These are phyloP conservation scores for Candida jianshihensis DNA, from an alignment of 805 yeast genomes.

Conservation along the genomic window DNA sequence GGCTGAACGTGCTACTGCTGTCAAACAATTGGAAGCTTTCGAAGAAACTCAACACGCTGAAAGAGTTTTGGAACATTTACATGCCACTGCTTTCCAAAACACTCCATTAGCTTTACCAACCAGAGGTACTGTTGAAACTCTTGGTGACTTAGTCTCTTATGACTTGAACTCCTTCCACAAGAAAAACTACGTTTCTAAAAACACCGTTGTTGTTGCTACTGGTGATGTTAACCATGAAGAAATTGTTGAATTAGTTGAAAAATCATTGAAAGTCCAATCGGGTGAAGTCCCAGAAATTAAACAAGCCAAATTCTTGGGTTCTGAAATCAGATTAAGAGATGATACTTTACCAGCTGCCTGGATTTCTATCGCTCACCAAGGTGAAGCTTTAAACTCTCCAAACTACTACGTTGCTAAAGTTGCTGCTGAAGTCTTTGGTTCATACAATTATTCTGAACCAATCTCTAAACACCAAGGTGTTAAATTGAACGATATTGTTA, in stretches of 20 bases:
- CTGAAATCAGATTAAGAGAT: conserved; percentile 83
- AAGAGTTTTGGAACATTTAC: conserved; percentile 65
- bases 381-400: conserved; percentile 58
- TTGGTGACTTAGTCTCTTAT: conserved; percentile 46
- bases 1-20: conserved; percentile 39
- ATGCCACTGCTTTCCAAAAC: conserved; percentile 82
- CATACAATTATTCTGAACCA: conserved; percentile 48
- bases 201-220: conserved; percentile 61
- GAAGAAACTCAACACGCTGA: conserved; percentile 50
- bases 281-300: conserved; percentile 45
- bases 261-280: conserved; percentile 38
- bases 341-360: conserved; percentile 79
- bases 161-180: conserved; percentile 54
- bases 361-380: conserved; percentile 67
- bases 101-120: conserved; percentile 73
- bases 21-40: conserved; percentile 41
- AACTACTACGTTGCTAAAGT: conserved; percentile 67
- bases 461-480: conserved; percentile 54
- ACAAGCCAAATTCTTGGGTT: conserved; percentile 69
- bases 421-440: conserved; percentile 58
- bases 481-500: conserved; percentile 61
- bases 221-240: conserved; percentile 69
- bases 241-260: conserved; percentile 59
- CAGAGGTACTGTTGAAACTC: conserved; percentile 64
- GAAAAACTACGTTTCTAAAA: conserved; percentile 52